A percentile compares a stretch with the other conserved stretches of the same genome.
These are phyloP conservation scores for Lentinula lateritia DNA, from an alignment of 768 basidiomycete species.

Conservation along the genomic window DNA sequence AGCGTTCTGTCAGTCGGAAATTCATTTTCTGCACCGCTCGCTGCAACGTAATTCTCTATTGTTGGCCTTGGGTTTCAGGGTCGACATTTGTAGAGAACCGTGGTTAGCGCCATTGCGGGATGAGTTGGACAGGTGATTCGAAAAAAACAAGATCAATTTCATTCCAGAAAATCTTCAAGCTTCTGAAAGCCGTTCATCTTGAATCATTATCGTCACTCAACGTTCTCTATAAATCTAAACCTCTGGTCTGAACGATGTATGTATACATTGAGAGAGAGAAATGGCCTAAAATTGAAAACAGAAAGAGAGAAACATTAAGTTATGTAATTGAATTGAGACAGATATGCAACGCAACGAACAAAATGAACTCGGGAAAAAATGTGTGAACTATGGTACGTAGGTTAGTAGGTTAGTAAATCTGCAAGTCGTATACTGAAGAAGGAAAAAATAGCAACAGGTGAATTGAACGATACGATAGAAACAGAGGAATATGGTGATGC, in stretches of 20 bases:
- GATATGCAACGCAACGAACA: background rate
- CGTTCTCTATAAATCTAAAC: too few species aligned
- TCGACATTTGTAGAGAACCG: background rate
- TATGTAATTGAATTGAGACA: background rate
- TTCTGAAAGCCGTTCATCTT: background rate
- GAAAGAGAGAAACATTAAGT: constrained; percentile 2
- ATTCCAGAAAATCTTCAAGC: background rate
- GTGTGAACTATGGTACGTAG: background rate
- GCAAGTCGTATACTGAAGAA: background rate
- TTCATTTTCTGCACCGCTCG: background rate
- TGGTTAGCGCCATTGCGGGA: background rate
- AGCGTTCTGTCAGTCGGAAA: background rate
- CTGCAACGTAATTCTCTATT: background rate
- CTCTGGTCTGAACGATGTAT: too few species aligned
- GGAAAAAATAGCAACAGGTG: background rate
- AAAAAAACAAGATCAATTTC: too few species aligned
- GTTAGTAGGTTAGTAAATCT: too few species aligned
- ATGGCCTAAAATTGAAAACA: background rate
- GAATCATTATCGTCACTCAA: too few species aligned
- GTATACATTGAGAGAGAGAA: background rate
- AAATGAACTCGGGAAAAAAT: background rate
- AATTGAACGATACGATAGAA: background rate
- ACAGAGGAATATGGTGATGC: too few species aligned
- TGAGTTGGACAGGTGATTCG: background rate
- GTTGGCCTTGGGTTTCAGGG: background rate